Evolutionary conservation across 139 green algal genomes (phyloP).

Genomic region (Picochlorum sp.): DNA sequence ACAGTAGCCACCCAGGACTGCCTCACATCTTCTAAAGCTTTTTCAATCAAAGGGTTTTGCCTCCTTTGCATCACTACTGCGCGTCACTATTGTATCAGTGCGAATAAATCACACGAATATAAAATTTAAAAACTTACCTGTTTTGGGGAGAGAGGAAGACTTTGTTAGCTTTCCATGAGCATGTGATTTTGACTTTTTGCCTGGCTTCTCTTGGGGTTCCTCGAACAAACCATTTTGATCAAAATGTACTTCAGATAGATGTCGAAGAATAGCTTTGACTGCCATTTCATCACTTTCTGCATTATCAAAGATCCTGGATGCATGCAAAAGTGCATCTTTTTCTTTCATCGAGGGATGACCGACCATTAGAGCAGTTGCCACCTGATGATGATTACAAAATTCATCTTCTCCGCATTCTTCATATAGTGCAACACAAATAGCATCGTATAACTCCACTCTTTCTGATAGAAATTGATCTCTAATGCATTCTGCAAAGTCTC

Average conservation of each 20-base stretch:
- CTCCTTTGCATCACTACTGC: neutral
- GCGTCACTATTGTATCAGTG: no score
- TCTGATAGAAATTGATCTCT: conserved; percentile 50
- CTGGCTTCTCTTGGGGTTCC: neutral
- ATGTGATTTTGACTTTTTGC: conserved; percentile 1
- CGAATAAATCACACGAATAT: no score
- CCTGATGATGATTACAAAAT: conserved; percentile 25
- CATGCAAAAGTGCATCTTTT: conserved; percentile 5
- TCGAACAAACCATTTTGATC: neutral
- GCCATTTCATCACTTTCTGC: conserved; percentile 7
- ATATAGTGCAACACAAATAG: conserved; percentile 32
- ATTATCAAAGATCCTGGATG: conserved; percentile 11
- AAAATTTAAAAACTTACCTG: neutral
- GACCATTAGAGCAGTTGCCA: conserved; percentile 20
- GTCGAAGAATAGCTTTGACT: conserved; percentile 26
- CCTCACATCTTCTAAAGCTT: conserved; percentile 23
- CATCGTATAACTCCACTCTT: conserved; percentile 31
- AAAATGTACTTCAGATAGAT: conserved; percentile 17
- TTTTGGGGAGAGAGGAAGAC: neutral
- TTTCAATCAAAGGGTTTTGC: conserved; percentile 1
- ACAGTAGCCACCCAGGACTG: conserved; percentile 19
- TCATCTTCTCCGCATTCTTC: conserved; percentile 23
- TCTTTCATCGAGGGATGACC: conserved; percentile 26
- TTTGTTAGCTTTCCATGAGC: conserved; percentile 6
- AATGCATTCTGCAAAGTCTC: conserved; percentile 53